Conservation (phyloP, 2,329 filamentous ascomycete genomes). For the Cordyceps javanica region DNA sequence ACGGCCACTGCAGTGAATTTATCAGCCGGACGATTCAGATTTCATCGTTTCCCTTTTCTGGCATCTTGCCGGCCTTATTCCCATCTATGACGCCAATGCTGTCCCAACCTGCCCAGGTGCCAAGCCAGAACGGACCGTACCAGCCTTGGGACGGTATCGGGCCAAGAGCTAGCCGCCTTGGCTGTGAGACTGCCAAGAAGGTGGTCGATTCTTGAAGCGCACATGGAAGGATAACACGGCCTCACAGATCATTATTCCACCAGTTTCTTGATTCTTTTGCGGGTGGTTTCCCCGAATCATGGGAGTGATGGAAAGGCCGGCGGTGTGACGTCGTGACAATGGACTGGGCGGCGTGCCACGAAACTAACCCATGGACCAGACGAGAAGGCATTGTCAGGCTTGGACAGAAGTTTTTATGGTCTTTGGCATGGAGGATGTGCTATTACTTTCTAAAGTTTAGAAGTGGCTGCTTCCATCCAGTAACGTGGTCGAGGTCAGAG, state of each 20-base stretch:
- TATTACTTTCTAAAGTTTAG: too few relatives aligned
- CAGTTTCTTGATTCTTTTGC: neutral
- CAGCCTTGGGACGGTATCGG: neutral
- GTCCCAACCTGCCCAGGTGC: neutral
- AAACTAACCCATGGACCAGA: rapidly evolving
- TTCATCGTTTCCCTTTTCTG: neutral
- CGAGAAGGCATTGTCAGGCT: too few relatives aligned
- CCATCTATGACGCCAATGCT: neutral
- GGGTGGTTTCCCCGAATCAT: neutral
- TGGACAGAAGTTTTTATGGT: too few relatives aligned
- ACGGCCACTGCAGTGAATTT: neutral
- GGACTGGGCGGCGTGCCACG: neutral
- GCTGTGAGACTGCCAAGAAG: neutral
- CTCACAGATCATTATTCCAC: too few relatives aligned
- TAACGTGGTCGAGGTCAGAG: too few relatives aligned
- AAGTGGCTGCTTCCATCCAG: too few relatives aligned
- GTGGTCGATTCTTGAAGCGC: neutral
- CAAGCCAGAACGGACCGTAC: neutral
- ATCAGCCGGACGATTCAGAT: too few relatives aligned
- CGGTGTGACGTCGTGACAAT: neutral
- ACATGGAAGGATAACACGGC: neutral
- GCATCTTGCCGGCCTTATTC: neutral
- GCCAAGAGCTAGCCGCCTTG: neutral
- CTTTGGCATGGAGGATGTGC: too few relatives aligned
- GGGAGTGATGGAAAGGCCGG: too few relatives aligned